These are phyloP conservation scores for Amylocarpus encephaloides DNA, from an alignment of 2,329 filamentous ascomycete genomes.

Conservation along the genomic window DNA sequence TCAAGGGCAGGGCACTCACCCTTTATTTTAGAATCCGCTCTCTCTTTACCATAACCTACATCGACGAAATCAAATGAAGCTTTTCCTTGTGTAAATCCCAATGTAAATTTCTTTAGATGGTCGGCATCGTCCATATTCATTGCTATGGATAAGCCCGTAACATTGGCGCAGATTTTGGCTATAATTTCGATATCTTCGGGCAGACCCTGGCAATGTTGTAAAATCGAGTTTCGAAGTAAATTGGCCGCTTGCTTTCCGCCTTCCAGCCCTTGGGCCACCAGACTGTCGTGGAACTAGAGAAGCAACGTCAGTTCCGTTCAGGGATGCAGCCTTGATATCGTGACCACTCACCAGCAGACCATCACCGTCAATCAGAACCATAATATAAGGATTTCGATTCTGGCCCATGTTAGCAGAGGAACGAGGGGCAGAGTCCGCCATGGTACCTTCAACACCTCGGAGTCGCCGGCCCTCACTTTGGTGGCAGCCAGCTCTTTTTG, in stretches of 20 bases:
- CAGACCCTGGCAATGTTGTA: slow-evolving; percentile 40
- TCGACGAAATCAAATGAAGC: slow-evolving; percentile 59
- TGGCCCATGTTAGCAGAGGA: slow-evolving; percentile 11
- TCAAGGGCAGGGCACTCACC: slow-evolving; percentile 34
- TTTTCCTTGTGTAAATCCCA: slow-evolving; percentile 54
- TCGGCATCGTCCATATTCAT: slow-evolving; percentile 41
- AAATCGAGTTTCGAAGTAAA: slow-evolving; percentile 43
- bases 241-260: slow-evolving; percentile 36
- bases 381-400: slow-evolving; percentile 50
- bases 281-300: slow-evolving; percentile 49
- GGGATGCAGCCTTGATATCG: slow-evolving; percentile 8
- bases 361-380: slow-evolving; percentile 58
- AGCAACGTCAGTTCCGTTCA: slow-evolving; percentile 12
- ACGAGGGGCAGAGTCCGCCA: background rate
- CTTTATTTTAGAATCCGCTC: slow-evolving; percentile 54
- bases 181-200: slow-evolving; percentile 47
- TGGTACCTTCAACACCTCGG: slow-evolving; percentile 42
- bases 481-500: slow-evolving; percentile 41
- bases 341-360: slow-evolving; percentile 47
- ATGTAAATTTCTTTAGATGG: slow-evolving; percentile 50
- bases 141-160: slow-evolving; percentile 43
- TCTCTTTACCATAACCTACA: slow-evolving; percentile 52
- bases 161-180: slow-evolving; percentile 50
- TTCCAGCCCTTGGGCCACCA: slow-evolving; percentile 46
- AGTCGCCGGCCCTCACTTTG: slow-evolving; percentile 35